Percentiles rank a stretch among this genome's conserved stretches.
These are phyloP conservation scores for Boletus pseudopeckii DNA, from an alignment of 768 basidiomycete genomes.

Conservation along the genomic window DNA sequence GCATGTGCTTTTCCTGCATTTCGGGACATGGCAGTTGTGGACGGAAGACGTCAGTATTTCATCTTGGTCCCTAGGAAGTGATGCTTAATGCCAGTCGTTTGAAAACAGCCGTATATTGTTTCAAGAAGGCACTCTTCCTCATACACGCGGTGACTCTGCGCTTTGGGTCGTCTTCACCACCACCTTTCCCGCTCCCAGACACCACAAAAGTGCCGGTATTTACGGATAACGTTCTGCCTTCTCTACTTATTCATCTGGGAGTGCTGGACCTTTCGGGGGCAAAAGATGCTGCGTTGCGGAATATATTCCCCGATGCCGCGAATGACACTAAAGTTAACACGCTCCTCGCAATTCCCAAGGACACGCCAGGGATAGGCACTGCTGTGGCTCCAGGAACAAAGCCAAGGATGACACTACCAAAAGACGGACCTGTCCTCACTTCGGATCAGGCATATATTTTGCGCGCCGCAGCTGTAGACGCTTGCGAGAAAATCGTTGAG, in stretches of 20 bases:
- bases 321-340: constrained; percentile 36
- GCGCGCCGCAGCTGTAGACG: constrained; percentile 77
- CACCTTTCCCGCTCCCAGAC: constrained; percentile 61
- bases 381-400: constrained; percentile 11
- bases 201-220: constrained; percentile 63
- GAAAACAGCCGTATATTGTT: constrained; percentile 70
- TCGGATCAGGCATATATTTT: constrained; percentile 64
- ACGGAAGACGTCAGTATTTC: constrained; percentile 51
- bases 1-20: constrained; percentile 79
- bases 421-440: constrained; percentile 54
- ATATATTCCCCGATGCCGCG: constrained; percentile 48
- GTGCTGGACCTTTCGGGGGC: constrained; percentile 61
- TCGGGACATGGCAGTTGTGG: constrained; percentile 67
- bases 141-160: constrained; percentile 65
- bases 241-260: constrained; percentile 74
- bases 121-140: constrained; percentile 87
- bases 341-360: constrained; percentile 37
- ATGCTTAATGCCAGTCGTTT: background rate
- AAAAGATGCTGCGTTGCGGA: constrained; percentile 39
- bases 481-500: constrained; percentile 66
- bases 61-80: constrained; percentile 3
- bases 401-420: constrained; percentile 24
- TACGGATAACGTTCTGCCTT: constrained; percentile 79
- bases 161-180: constrained; percentile 53
- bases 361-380: constrained; percentile 5